Conservation (phyloP, 2,329 filamentous ascomycete genomes). For the Hymenoscyphus fraxineus region DNA sequence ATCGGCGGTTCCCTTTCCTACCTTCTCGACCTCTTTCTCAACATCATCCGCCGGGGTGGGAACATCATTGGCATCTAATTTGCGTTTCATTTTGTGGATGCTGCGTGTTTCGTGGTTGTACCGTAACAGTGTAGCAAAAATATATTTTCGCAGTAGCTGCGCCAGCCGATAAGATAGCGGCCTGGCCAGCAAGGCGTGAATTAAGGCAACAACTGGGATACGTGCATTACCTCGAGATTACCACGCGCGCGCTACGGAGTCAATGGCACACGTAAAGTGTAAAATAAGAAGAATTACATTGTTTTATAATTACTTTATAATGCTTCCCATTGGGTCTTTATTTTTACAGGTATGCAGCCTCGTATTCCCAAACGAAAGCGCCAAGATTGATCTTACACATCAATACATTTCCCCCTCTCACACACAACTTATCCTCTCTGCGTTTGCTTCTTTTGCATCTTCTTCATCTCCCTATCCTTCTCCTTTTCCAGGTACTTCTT, state of each 20-base stretch:
- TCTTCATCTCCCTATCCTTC: constrained; percentile 66
- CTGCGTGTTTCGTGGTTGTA: constrained; percentile 17
- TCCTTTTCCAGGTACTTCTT: constrained; percentile 82
- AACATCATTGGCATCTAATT: constrained; percentile 54
- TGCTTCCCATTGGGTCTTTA: neutral
- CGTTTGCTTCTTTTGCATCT: constrained; percentile 60
- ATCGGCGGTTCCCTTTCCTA: constrained; percentile 26
- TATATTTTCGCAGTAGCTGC: neutral
- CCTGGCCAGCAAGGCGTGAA: neutral
- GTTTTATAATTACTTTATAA: neutral
- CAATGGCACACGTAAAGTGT: too few species aligned
- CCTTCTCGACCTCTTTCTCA: constrained; percentile 12
- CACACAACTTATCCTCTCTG: constrained; percentile 28
- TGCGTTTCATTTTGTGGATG: constrained; percentile 58
- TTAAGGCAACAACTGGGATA: too few species aligned
- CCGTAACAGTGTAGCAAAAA: neutral
- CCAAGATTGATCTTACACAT: neutral
- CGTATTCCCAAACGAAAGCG: neutral
- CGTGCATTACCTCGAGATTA: neutral
- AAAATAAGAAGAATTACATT: neutral
- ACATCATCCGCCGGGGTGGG: constrained; percentile 38
- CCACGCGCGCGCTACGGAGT: too few species aligned
- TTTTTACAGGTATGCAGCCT: constrained; percentile 2
- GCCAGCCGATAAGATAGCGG: neutral
- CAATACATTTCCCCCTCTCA: neutral